These are phyloP conservation scores for Isatis lusitanica DNA, from an alignment of 441 rosid species.

Conservation along the genomic window DNA sequence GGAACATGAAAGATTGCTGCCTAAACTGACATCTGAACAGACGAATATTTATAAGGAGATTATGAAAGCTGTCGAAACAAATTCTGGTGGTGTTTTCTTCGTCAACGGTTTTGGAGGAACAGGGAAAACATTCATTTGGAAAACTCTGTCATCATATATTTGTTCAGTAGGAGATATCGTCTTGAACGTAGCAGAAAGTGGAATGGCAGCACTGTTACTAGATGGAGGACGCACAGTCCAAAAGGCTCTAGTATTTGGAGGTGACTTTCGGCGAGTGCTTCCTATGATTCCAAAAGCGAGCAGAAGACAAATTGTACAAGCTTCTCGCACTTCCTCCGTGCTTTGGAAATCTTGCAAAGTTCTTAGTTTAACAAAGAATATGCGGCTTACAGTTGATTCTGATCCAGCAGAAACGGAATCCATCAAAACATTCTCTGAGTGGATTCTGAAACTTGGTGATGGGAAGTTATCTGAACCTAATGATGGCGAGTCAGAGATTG, in stretches of 20 bases:
- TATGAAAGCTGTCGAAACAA: neutral
- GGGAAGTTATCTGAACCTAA: neutral
- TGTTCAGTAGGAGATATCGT: too few species aligned
- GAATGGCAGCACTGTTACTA: neutral
- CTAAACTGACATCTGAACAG: neutral
- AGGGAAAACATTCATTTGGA: neutral
- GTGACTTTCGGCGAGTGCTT: neutral
- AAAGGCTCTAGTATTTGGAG: neutral
- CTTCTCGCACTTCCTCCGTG: neutral
- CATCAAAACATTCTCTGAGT: neutral
- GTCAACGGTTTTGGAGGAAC: neutral
- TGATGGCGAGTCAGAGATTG: neutral
- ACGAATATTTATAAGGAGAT: neutral
- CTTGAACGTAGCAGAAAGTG: too few species aligned
- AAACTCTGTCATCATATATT: too few species aligned
- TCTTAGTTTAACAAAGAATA: neutral
- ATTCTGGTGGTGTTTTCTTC: neutral
- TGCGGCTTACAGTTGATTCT: neutral
- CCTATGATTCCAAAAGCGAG: neutral
- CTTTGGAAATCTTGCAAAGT: neutral
- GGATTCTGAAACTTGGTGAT: constrained; percentile 6
- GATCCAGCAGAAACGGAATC: neutral
- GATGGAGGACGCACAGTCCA: neutral
- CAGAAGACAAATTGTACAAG: neutral
- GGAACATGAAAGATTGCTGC: neutral